Conservation (phyloP, 2,329 filamentous ascomycete species). For the Aspergillus puulaauensis region DNA sequence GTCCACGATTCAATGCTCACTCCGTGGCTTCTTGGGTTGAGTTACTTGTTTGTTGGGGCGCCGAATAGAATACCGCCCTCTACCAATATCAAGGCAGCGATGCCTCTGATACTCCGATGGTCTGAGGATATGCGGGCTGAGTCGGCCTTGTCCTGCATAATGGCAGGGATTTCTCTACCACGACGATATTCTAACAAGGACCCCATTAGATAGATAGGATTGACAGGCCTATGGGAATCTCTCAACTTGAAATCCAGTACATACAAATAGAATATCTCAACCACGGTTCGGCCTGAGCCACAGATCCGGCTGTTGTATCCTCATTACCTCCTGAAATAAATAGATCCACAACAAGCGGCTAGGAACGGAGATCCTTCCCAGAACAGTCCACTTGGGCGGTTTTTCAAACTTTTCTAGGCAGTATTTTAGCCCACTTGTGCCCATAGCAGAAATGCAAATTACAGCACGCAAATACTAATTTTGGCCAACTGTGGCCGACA, state of each 20-base stretch:
- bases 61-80: not conserved
- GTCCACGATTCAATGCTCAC: not conserved
- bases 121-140: not conserved
- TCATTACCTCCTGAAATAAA: constrained; percentile 9
- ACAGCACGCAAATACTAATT: not conserved
- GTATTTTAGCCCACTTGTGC: not conserved
- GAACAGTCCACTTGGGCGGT: not conserved
- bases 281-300: constrained; percentile 2
- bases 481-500: not conserved
- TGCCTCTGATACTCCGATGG: not conserved
- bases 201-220: not conserved
- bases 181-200: not conserved
- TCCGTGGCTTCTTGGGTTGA: not conserved
- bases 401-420: not conserved
- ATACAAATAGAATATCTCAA: not conserved
- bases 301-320: constrained; percentile 1
- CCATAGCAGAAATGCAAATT: not conserved
- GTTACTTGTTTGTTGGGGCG: not conserved
- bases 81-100: not conserved
- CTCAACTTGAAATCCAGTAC: not conserved
- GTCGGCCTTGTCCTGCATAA: not conserved
- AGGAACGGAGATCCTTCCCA: constrained; percentile 5
- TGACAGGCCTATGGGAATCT: not conserved
- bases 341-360: constrained; percentile 6
- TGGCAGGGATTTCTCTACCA: not conserved